These are phyloP conservation scores for Moesziomyces aphidis DNA, from an alignment of 1,284 basidiomycete species.

Conservation along the genomic window DNA sequence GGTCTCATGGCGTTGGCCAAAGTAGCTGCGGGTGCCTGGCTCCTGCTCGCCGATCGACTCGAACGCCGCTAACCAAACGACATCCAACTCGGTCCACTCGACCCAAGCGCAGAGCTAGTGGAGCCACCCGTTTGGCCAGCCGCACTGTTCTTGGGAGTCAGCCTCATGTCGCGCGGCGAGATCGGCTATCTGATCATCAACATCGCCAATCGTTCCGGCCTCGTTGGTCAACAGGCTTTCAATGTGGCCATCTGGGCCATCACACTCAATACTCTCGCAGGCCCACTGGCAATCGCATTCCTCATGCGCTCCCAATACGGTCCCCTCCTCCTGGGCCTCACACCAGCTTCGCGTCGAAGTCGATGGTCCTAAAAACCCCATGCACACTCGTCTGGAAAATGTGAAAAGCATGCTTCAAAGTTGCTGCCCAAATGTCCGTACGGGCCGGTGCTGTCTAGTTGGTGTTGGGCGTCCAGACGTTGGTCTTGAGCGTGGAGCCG, in stretches of 20 bases:
- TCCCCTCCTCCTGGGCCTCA: conserved; percentile 5
- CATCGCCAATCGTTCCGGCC: conserved; percentile 23
- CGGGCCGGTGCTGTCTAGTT: no score
- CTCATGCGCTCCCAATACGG: conserved; percentile 26
- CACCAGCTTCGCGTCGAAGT: neutral
- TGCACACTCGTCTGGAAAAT: neutral
- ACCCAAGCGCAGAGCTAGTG: conserved; percentile 5
- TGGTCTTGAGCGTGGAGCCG: conserved; percentile 39
- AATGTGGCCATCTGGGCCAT: conserved; percentile 51
- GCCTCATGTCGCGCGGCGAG: conserved; percentile 73
- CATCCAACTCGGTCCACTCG: neutral
- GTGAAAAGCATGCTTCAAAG: no score
- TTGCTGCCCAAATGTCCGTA: no score
- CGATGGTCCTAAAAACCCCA: conserved; percentile 10
- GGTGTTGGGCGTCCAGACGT: conserved; percentile 38
- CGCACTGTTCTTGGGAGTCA: conserved; percentile 69
- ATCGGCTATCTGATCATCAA: conserved; percentile 70
- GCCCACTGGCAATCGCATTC: conserved; percentile 40
- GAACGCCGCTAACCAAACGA: conserved; percentile 9
- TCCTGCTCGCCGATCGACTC: conserved; percentile 60
- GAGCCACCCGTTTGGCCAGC: conserved; percentile 24
- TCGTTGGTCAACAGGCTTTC: conserved; percentile 35
- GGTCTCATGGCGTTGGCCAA: conserved; percentile 73
- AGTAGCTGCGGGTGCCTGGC: conserved; percentile 68
- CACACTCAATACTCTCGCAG: conserved; percentile 47